phyloP scores from a whole-genome alignment of 345 rosid genomes.

The Gynandropsis gynandra region DNA sequence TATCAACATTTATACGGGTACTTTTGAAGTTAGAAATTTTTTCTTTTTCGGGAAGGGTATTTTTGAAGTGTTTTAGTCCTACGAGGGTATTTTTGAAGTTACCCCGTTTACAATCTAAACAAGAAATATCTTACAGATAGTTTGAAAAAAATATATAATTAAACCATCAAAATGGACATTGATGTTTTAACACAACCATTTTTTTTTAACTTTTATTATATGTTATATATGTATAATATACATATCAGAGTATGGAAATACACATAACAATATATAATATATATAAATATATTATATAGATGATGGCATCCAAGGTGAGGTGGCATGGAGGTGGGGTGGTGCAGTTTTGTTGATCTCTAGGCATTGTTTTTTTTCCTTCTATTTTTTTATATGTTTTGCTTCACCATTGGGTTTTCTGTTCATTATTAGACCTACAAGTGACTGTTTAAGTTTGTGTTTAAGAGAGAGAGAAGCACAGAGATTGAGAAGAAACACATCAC shows the following conservation, averaged over 20 bases:
- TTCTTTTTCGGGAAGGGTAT: too few relatives aligned
- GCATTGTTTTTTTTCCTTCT: slow-evolving; percentile 37
- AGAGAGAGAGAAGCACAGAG: slow-evolving; percentile 18
- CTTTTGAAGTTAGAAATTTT: too few relatives aligned
- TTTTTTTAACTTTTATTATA: too few relatives aligned
- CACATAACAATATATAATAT: neutral
- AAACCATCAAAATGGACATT: too few relatives aligned
- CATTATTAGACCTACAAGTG: neutral
- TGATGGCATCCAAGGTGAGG: slow-evolving; percentile 37
- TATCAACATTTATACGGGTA: too few relatives aligned
- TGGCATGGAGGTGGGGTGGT: slow-evolving; percentile 37
- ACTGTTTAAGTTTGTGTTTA: slow-evolving; percentile 43
- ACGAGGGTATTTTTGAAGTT: too few relatives aligned
- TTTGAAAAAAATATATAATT: too few relatives aligned
- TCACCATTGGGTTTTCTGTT: neutral
- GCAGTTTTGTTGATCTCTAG: slow-evolving; percentile 67
- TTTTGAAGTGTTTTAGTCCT: too few relatives aligned
- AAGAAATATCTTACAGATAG: too few relatives aligned
- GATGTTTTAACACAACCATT: too few relatives aligned
- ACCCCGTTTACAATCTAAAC: too few relatives aligned
- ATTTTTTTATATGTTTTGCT: slow-evolving; percentile 22
- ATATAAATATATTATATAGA: slow-evolving; percentile 4
- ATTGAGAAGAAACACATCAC: slow-evolving; percentile 13
- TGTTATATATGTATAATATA: too few relatives aligned
- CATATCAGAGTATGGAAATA: neutral